Percentiles rank a stretch among this genome's conserved stretches.
phyloP scores from a whole-genome alignment of 2,329 filamentous ascomycete genomes.

The Ceratocystis destructans region DNA sequence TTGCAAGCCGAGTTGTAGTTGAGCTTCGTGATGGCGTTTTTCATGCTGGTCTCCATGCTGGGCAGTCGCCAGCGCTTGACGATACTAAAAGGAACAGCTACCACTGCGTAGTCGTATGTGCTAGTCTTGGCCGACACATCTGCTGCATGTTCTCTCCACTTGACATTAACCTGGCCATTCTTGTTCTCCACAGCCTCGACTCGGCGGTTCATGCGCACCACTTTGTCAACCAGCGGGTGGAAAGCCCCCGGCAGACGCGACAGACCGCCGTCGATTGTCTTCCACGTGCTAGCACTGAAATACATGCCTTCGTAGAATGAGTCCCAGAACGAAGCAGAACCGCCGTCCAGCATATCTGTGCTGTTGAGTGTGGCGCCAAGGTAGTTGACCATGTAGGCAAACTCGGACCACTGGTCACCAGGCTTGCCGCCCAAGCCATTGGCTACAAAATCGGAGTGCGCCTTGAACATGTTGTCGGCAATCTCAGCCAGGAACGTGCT shows the following conservation, averaged over 20 bases:
- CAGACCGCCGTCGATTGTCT: constrained; percentile 39
- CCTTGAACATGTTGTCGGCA: constrained; percentile 31
- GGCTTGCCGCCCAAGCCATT: constrained; percentile 29
- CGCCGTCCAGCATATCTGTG: constrained; percentile 26
- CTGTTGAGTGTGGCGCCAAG: constrained; percentile 39
- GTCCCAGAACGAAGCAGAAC: constrained; percentile 21
- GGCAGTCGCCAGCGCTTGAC: constrained; percentile 50
- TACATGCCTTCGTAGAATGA: constrained; percentile 22
- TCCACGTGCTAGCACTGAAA: constrained; percentile 21
- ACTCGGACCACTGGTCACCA: constrained; percentile 48
- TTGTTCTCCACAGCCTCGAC: constrained; percentile 41
- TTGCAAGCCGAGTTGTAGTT: constrained; percentile 37
- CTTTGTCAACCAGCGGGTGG: constrained; percentile 43
- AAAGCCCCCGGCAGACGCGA: constrained; percentile 49
- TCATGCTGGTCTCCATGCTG: constrained; percentile 30
- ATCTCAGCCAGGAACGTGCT: constrained; percentile 26
- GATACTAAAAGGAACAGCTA: constrained; percentile 50
- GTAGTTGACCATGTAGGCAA: constrained; percentile 44
- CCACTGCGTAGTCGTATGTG: constrained; percentile 52
- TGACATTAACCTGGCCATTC: constrained; percentile 42
- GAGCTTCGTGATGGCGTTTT: constrained; percentile 35
- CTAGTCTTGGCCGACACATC: constrained; percentile 31
- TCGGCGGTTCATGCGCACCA: constrained; percentile 41
- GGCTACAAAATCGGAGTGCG: constrained; percentile 29
- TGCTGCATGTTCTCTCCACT: constrained; percentile 38